phyloP scores from a whole-genome alignment of 352 stramenopile species.

The Globisporangium alternatum region DNA sequence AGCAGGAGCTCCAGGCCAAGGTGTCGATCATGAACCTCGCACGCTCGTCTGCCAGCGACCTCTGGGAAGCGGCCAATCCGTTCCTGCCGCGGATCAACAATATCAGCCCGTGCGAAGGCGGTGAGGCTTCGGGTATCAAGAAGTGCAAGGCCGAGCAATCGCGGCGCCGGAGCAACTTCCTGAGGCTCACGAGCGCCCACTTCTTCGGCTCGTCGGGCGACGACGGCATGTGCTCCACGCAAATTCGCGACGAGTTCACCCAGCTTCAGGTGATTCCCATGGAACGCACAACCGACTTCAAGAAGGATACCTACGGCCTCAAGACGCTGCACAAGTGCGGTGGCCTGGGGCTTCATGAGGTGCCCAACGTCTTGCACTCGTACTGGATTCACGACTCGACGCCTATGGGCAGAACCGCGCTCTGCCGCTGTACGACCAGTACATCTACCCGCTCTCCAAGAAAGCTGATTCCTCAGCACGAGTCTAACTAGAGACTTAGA shows the following conservation, averaged over 20 bases:
- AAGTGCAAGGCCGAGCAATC: conserved; percentile 16
- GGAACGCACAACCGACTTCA: conserved; percentile 27
- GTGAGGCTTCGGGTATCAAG: not conserved
- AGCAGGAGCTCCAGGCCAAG: conserved; percentile 28
- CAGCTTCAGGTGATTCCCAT: conserved; percentile 23
- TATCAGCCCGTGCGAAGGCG: conserved; percentile 18
- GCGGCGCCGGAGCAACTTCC: conserved; percentile 40
- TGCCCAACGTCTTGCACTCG: conserved; percentile 24
- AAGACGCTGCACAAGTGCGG: conserved; percentile 26
- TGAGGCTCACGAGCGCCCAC: conserved; percentile 27
- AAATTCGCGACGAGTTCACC: conserved; percentile 8
- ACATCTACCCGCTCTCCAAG: conserved; percentile 15
- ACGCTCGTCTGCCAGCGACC: conserved; percentile 22
- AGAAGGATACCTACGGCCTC: conserved; percentile 31
- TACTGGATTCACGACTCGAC: conserved; percentile 25
- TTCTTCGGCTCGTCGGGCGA: conserved; percentile 37
- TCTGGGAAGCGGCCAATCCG: conserved; percentile 28
- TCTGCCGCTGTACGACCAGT: conserved; percentile 9
- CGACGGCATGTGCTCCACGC: conserved; percentile 18
- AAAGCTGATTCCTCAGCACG: not conserved
- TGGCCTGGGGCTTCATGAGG: conserved; percentile 18
- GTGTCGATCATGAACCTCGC: conserved; percentile 43
- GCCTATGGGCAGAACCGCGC: not conserved
- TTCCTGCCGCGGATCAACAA: conserved; percentile 43
- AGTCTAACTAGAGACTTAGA: not conserved